phyloP scores from a whole-genome alignment of 139 green algal genomes.

The Spirogloea muscicola region DNA sequence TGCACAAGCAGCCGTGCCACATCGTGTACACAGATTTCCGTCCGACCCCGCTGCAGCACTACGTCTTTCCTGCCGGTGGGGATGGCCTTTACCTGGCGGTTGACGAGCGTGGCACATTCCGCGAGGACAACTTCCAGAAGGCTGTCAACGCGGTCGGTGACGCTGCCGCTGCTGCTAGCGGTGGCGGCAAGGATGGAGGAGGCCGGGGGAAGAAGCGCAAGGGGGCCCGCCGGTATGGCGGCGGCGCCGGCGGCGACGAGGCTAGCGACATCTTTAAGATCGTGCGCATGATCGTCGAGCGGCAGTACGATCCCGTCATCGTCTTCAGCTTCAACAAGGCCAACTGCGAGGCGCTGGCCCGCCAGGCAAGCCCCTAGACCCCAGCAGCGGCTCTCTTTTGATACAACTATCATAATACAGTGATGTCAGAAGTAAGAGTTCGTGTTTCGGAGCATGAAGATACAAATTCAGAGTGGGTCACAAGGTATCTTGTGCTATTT shows the following conservation, averaged over 20 bases:
- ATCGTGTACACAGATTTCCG: constrained; percentile 78
- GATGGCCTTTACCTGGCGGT: constrained; percentile 67
- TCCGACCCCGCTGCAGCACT: constrained; percentile 72
- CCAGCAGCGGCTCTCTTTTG: too few species aligned
- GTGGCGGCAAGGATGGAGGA: background rate
- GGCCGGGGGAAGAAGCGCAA: background rate
- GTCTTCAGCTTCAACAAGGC: constrained; percentile 76
- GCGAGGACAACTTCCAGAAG: constrained; percentile 66
- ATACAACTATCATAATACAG: constrained; percentile 61
- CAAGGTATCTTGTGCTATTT: too few species aligned
- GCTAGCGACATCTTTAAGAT: constrained; percentile 83
- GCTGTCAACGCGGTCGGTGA: constrained; percentile 53
- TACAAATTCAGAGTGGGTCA: too few species aligned
- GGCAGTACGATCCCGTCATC: constrained; percentile 82
- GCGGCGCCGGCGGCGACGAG: background rate
- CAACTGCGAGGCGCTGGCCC: constrained; percentile 65
- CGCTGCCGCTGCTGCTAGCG: constrained; percentile 28
- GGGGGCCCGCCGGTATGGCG: background rate
- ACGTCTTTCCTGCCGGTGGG: constrained; percentile 64
- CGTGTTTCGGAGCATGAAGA: background rate
- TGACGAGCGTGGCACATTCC: constrained; percentile 59
- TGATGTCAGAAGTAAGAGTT: constrained; percentile 43
- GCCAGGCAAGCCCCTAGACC: constrained; percentile 45
- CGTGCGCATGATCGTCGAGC: constrained; percentile 79
- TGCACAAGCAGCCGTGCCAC: constrained; percentile 62